Percentiles rank a stretch among this genome's conserved stretches.
Conservation (phyloP, 2,329 filamentous ascomycete species). For the Colletotrichum lini region DNA sequence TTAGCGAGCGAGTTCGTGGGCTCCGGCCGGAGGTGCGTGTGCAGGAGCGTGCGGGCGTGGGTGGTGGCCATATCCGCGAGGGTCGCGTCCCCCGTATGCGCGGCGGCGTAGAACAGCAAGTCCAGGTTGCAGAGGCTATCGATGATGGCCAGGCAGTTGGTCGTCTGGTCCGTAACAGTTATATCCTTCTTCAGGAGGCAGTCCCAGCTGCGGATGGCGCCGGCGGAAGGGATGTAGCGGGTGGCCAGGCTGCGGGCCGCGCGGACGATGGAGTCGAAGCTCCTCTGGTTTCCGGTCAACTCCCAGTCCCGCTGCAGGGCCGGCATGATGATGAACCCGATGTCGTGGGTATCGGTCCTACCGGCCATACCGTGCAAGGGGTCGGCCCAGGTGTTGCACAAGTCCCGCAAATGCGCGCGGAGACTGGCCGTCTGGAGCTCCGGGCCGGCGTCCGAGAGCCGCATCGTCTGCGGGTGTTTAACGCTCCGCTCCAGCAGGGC, state of each 20-base stretch:
- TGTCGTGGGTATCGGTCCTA: conserved; percentile 67
- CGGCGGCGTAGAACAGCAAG: conserved; percentile 54
- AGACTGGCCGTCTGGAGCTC: conserved; percentile 37
- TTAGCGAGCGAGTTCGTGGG: conserved; percentile 11
- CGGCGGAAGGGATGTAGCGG: conserved; percentile 58
- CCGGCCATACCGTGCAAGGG: conserved; percentile 53
- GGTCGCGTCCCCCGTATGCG: conserved; percentile 47
- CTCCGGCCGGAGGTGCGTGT: conserved; percentile 58
- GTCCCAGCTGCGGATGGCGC: conserved; percentile 66
- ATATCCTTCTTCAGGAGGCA: conserved; percentile 49
- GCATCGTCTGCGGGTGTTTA: conserved; percentile 49
- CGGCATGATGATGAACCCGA: conserved; percentile 68
- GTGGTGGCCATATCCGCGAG: conserved; percentile 50
- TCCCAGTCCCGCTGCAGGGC: conserved; percentile 64
- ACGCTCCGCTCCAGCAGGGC: conserved; percentile 51
- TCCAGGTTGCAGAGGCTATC: conserved; percentile 59
- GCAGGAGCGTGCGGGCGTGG: conserved; percentile 59
- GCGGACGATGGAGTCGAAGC: conserved; percentile 57
- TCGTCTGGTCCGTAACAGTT: conserved; percentile 48
- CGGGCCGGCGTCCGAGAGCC: conserved; percentile 1
- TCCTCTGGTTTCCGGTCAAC: conserved; percentile 55
- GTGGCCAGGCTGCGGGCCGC: conserved; percentile 61
- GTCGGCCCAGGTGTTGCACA: conserved; percentile 52
- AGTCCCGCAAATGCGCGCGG: conserved; percentile 44
- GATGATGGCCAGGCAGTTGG: conserved; percentile 59